phyloP scores from a whole-genome alignment of 164 flowering plant species.

The Malania oleifera region DNA sequence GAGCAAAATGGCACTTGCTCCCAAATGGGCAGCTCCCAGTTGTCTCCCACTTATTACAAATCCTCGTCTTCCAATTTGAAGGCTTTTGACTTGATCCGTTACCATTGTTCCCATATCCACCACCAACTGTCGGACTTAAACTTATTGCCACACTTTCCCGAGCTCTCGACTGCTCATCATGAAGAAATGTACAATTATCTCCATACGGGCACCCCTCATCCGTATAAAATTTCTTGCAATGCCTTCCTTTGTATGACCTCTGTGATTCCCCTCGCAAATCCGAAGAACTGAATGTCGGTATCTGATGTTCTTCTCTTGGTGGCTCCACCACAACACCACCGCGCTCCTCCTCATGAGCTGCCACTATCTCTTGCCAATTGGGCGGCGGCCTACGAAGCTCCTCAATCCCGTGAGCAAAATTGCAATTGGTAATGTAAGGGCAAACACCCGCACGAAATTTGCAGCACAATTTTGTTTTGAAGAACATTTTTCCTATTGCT shows the following conservation, averaged over 20 bases:
- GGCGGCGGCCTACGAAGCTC: slow-evolving; percentile 94
- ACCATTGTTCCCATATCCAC: slow-evolving; percentile 41
- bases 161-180: slow-evolving; percentile 87
- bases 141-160: slow-evolving; percentile 97
- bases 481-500: slow-evolving; percentile 93
- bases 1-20: slow-evolving; percentile 97
- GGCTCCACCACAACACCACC: slow-evolving; percentile 21
- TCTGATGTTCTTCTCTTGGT: slow-evolving; percentile 87
- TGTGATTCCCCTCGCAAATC: slow-evolving; percentile 47
- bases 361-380: slow-evolving; percentile 96
- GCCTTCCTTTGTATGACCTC: slow-evolving; percentile 89
- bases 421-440: slow-evolving; percentile 91
- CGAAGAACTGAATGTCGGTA: slow-evolving; percentile 61
- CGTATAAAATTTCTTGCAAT: slow-evolving; percentile 94
- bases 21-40: slow-evolving; percentile 99
- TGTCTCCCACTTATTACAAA: slow-evolving; percentile 97
- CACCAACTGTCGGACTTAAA: slow-evolving; percentile 65
- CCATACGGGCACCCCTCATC: slow-evolving; percentile 99
- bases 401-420: slow-evolving; percentile 90
- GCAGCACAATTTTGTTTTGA: slow-evolving; percentile 92
- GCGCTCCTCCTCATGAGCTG: slow-evolving; percentile 69
- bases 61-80: slow-evolving; percentile 97
- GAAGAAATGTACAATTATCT: slow-evolving; percentile 84
- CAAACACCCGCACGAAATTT: slow-evolving; percentile 90
- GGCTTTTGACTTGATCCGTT: slow-evolving; percentile 62